Evolutionary conservation across 1,284 basidiomycete species (phyloP), one percentile per base, ranked within the genome.

Genomic region (Schizophyllum commune): DNA sequence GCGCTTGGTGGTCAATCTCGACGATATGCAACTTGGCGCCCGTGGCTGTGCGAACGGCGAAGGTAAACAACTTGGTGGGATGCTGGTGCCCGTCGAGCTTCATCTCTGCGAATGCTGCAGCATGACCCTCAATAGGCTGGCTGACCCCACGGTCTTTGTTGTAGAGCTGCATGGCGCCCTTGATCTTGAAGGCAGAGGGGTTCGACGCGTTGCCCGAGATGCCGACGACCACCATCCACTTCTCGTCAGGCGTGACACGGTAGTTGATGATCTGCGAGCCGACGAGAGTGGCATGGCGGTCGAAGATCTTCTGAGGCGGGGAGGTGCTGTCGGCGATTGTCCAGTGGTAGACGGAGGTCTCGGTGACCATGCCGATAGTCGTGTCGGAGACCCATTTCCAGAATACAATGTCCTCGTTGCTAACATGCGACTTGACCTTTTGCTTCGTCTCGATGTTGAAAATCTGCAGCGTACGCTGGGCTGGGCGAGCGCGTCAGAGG

Each of bases 181-280:
- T 98, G 74, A 98, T 92, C 78, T 97, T 98, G 89, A 98, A 99
- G 6, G 89, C 94, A 61, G 85, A 91, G 56, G 92, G 94, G 73
- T 91, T 96, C 58, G 86, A 89, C 9, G 93, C 84, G 78, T 99
- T 99, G 61, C 94, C 93, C 3, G 94, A 90, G 69, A 99, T 99
- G 61, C 97, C 97, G 66, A 99, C 84, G 61, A 99, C 83, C 33
- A 98, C 95, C 62, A 98, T 84, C 97, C 97, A 99, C 73, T 98
- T 96, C 72, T 95, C 96, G 69, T 99, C 97, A 17, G 84, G 75
- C 8, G 94, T 93, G 53, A 89, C 82, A 63, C 96, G 92, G 77
- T 99, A 99, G 80, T 98, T 98, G 81, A 99, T 99, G 69, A 99
- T 99, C 76, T 99, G 97, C 62, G 93, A 88, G 62, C 94, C 94